phyloP scores from a whole-genome alignment of 2,329 filamentous ascomycete species.

The Phoma herbarum region DNA sequence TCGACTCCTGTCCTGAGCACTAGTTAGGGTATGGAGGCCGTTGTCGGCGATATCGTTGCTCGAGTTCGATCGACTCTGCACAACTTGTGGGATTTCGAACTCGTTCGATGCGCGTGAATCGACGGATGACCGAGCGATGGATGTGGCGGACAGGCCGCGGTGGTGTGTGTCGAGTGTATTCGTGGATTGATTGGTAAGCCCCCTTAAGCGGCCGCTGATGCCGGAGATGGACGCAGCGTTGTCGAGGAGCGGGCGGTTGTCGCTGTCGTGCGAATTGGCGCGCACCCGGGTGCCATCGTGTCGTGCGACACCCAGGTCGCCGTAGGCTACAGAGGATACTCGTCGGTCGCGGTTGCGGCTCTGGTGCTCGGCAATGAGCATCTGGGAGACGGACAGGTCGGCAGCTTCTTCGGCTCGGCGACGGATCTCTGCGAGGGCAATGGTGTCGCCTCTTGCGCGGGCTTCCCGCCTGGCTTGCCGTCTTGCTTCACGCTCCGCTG shows the following conservation, averaged over 20 bases:
- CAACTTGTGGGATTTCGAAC: conserved; percentile 41
- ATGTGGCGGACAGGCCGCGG: conserved; percentile 55
- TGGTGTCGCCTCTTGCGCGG: conserved; percentile 72
- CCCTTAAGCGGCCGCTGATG: conserved; percentile 36
- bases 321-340: conserved; percentile 79
- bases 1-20: conserved; percentile 50
- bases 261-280: conserved; percentile 76
- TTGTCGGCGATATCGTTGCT: conserved; percentile 37
- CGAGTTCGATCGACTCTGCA: conserved; percentile 30
- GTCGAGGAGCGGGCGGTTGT: conserved; percentile 74
- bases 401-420: conserved; percentile 58
- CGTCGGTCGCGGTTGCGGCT: conserved; percentile 69
- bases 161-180: conserved; percentile 48
- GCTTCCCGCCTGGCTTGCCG: conserved; percentile 75
- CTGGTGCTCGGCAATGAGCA: conserved; percentile 67
- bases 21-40: conserved; percentile 56
- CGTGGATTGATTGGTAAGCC: conserved; percentile 33
- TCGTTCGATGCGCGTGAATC: conserved; percentile 52
- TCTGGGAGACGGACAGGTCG: conserved; percentile 52
- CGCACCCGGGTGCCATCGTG: conserved; percentile 80
- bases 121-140: conserved; percentile 46
- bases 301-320: conserved; percentile 76
- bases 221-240: conserved; percentile 71
- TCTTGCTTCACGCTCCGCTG: conserved; percentile 80
- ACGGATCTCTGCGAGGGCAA: conserved; percentile 69